Base-by-base conservation (phyloP, 1,284 basidiomycete genomes). In the Rhodotorula sp. region DNA sequence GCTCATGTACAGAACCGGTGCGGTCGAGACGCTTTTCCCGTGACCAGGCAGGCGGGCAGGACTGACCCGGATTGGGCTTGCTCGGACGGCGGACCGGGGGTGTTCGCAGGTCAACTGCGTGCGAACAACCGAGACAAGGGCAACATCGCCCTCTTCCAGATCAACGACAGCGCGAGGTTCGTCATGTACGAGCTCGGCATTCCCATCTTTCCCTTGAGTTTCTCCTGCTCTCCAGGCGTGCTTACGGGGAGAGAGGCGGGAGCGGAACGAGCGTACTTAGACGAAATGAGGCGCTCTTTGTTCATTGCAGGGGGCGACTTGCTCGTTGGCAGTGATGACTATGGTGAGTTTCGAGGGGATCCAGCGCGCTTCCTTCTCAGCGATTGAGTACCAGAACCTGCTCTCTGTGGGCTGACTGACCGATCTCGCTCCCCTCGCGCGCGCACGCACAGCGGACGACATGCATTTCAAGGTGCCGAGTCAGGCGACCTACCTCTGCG, bases 1-100 rank as follows among this genome's bases (percentile, higher is more conserved):
- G 58, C 29, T 60, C 39, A 60, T 60, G 58, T 60, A 46, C 58
- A 39, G 58, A 16, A 39, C n/a, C 5, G 58, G 58, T 60, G 57
- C 34, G 31, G 29, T 12, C 8, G 29, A 29, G 26, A 29, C 23
- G 6, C 10, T 16, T 60, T 15, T 21, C 3, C 20, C n/a, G 21
- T 54, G 39, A 43, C 39, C 39, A 43, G 39, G 12, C 10, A 8
- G 7, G 39, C 39, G 39, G 39, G 39, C 39, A 43, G 1, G 12
- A 43, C 39, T 43, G 39, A 43, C 39, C 1, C 3, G 39, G 12
- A 43, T 43, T 14, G 12, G 39, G 8, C 39, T 43, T 43, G 39
- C 39, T 43, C 39, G 1, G 10, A 43, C 39, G 39, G 10, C 39
- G 39, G 39, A 43, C 2, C 10, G 39, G 39, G 10, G 10, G 39